phyloP scores from a whole-genome alignment of 139 green algal genomes.

The Micromonas pusilla region DNA sequence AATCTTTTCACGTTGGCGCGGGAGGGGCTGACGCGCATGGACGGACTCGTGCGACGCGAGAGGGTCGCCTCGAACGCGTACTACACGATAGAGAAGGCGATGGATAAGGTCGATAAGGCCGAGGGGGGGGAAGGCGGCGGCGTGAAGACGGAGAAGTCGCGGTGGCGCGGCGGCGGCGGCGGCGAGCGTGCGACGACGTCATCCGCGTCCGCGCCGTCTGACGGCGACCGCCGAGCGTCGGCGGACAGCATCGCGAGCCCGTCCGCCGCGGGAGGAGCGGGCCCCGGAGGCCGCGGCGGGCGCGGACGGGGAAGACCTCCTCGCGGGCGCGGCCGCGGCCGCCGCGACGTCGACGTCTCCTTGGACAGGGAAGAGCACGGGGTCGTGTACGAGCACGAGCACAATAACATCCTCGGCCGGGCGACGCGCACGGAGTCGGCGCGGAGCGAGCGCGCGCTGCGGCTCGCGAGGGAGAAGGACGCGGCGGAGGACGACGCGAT shows the following conservation, averaged over 20 bases:
- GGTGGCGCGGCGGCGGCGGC: too few relatives aligned
- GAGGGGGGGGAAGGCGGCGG: too few relatives aligned
- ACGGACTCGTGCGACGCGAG: neutral
- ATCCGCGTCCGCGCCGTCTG: too few relatives aligned
- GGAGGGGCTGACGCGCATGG: neutral
- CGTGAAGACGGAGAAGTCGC: too few relatives aligned
- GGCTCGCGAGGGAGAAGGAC: neutral
- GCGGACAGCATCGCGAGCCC: too few relatives aligned
- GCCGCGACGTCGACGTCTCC: neutral
- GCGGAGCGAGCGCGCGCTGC: neutral
- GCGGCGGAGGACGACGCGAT: too few relatives aligned
- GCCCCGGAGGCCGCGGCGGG: too few relatives aligned
- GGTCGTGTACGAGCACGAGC: neutral
- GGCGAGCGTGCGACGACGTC: too few relatives aligned
- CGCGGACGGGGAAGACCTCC: neutral
- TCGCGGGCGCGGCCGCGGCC: too few relatives aligned
- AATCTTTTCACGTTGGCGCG: slow-evolving; percentile 7
- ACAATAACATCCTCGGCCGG: neutral
- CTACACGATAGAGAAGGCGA: neutral
- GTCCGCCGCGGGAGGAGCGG: too few relatives aligned
- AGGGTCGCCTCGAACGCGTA: neutral
- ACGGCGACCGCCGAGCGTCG: too few relatives aligned
- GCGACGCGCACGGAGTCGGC: neutral
- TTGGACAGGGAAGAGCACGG: neutral
- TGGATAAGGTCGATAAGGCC: too few relatives aligned